These are phyloP conservation scores for Xylaria telfairii DNA, from an alignment of 495 filamentous ascomycete species.

Conservation along the genomic window DNA sequence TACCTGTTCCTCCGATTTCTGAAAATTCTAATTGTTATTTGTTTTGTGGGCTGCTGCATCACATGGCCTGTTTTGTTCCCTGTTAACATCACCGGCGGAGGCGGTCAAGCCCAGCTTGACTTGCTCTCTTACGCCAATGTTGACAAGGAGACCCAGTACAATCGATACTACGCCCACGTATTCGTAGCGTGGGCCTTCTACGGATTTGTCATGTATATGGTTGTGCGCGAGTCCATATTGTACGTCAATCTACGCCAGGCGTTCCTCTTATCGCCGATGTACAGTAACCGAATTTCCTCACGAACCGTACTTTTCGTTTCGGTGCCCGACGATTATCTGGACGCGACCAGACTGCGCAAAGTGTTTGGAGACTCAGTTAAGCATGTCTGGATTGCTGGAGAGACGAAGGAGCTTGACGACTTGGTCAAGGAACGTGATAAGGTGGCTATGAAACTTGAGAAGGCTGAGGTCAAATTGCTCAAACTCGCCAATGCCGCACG, in stretches of 20 bases:
- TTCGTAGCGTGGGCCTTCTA: slow-evolving; percentile 79
- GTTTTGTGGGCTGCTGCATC: slow-evolving; percentile 79
- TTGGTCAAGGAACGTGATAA: slow-evolving; percentile 85
- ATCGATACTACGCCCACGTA: slow-evolving; percentile 78
- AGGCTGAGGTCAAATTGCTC: slow-evolving; percentile 86
- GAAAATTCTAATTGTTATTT: slow-evolving; percentile 71
- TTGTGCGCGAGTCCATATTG: slow-evolving; percentile 90
- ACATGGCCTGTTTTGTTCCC: slow-evolving; percentile 89
- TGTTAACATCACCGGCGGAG: slow-evolving; percentile 82
- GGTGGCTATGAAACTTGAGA: slow-evolving; percentile 84
- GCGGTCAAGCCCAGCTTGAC: slow-evolving; percentile 69
- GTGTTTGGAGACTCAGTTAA: slow-evolving; percentile 83
- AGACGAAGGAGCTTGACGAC: slow-evolving; percentile 82
- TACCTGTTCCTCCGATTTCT: slow-evolving; percentile 89
- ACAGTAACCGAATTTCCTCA: slow-evolving; percentile 88
- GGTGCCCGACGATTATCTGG: slow-evolving; percentile 77
- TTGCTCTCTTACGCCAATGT: slow-evolving; percentile 81
- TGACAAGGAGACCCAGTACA: slow-evolving; percentile 53
- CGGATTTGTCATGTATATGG: slow-evolving; percentile 84
- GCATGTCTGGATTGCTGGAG: slow-evolving; percentile 83
- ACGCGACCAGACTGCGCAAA: slow-evolving; percentile 72
- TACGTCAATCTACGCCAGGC: slow-evolving; percentile 97
- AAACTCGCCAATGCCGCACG: slow-evolving; percentile 79
- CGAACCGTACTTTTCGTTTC: slow-evolving; percentile 91
- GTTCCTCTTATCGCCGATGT: slow-evolving; percentile 85